Conservation (phyloP, 805 yeast species). For the Metschnikowia shivogae region DNA sequence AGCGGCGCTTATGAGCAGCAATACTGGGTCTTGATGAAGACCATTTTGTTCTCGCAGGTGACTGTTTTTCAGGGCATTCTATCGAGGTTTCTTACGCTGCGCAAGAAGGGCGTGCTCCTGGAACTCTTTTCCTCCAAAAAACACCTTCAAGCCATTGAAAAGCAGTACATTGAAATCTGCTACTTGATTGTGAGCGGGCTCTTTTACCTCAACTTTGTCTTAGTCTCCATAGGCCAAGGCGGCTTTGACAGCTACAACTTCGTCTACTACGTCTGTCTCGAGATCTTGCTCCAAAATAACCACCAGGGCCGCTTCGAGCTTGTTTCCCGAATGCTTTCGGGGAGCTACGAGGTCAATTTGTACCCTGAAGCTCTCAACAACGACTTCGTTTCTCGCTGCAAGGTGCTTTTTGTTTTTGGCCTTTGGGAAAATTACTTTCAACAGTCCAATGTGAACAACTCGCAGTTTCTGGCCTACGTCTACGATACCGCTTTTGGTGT, state of each 20-base stretch:
- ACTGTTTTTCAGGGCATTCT: constrained; percentile 49
- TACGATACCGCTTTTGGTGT: constrained; percentile 32
- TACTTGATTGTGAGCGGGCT: constrained; percentile 35
- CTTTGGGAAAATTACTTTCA: constrained; percentile 45
- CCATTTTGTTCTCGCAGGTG: constrained; percentile 44
- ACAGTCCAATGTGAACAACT: constrained; percentile 15
- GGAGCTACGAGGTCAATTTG: constrained; percentile 32
- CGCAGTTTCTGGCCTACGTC: constrained; percentile 21
- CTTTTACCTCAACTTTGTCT: constrained; percentile 43
- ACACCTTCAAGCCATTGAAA: constrained; percentile 16
- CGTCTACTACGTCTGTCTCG: constrained; percentile 48
- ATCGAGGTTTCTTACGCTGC: constrained; percentile 31
- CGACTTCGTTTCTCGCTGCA: constrained; percentile 30
- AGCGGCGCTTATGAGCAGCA: constrained; percentile 18
- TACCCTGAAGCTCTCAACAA: constrained; percentile 24
- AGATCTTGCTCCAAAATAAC: constrained; percentile 29
- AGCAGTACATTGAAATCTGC: constrained; percentile 26
- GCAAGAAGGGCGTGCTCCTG: constrained; percentile 11
- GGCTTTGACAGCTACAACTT: constrained; percentile 64
- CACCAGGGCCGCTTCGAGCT: constrained; percentile 14
- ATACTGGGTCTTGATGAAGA: constrained; percentile 39
- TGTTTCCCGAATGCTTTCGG: constrained; percentile 27
- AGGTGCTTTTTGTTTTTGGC: constrained; percentile 44
- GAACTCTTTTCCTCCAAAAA: constrained; percentile 17
- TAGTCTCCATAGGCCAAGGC: constrained; percentile 56